Evolutionary conservation across 2,329 filamentous ascomycete species (phyloP), one percentile per base, ranked within the genome.

Genomic region (Penicillium sp.): DNA sequence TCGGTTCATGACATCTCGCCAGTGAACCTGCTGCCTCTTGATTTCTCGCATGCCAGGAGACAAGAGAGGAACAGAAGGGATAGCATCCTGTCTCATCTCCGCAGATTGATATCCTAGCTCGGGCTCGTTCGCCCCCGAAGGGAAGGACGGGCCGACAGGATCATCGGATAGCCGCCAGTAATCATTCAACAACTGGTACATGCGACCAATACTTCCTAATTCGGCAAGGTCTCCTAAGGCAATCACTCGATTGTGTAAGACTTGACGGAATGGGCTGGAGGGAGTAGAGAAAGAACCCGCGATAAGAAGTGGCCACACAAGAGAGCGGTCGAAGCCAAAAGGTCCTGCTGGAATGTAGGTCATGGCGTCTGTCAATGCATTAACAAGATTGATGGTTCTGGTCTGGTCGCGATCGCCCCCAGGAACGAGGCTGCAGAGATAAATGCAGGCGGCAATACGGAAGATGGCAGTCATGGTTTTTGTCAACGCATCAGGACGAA

Each of bases 281-380:
- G 88, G 83, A 1, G 86, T 82, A 59, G 90, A 92, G 68, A 90
- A 87, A 6, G 89, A 88, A 56, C 93, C 94, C 43, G 89, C 89
- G 56, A 97, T 86, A 46, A 97, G 87, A 67, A 96, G 88, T 21
- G 96, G 93, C 94, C 94, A 97, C 62, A 92, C 88, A 25, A 97
- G 85, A 57, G 89, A 92, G 69, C 91, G 89, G 77, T 99, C 94
- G 71, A 91, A 97, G 56, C 93, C 93, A 41, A 85, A 81, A 6
- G 86, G 83, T 23, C 23, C 23, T 23, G 23, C 23, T 23, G 23
- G 23, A 23, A 23, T 23, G 23, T 23, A 23, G 23, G 23, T 2
- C 23, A 23, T 23, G 23, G 23, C 23, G 4, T 23, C 23, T 23
- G 23, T 23, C 23, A 23, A 23, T 23, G 23, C 2, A 23, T 23